Evolutionary conservation across 139 green algal species (phyloP).

Genomic region (Asterochloris sp.): DNA sequence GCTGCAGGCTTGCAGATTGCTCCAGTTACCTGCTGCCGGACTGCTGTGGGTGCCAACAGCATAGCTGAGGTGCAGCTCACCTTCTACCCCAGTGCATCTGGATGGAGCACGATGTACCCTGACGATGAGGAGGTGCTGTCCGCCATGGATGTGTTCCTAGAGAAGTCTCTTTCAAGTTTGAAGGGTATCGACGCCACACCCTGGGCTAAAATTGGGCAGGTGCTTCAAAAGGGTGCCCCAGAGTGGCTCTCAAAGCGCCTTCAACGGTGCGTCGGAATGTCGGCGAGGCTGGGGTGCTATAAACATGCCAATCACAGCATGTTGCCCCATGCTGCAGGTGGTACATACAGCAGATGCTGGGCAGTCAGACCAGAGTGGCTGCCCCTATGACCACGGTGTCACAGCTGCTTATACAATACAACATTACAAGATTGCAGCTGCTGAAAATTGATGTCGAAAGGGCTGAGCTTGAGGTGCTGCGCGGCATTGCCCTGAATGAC

Average conservation of each 20-base stretch:
- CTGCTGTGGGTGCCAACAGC: neutral
- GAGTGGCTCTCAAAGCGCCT: slow-evolving; percentile 6
- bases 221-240: neutral
- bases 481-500: slow-evolving; percentile 27
- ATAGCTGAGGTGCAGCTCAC: neutral
- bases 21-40: neutral
- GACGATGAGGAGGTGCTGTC: slow-evolving; percentile 31
- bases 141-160: slow-evolving; percentile 40
- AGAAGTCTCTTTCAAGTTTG: slow-evolving; percentile 25
- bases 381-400: slow-evolving; percentile 32
- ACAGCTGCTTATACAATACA: slow-evolving; percentile 19
- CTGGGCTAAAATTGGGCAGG: slow-evolving; percentile 11
- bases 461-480: slow-evolving; percentile 46
- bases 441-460: slow-evolving; percentile 60
- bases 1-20: neutral
- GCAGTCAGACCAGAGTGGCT: neutral
- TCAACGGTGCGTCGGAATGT: neutral
- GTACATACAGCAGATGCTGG: slow-evolving; percentile 27
- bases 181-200: neutral
- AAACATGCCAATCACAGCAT: neutral
- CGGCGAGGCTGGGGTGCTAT: neutral
- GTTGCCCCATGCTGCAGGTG: slow-evolving; percentile 7
- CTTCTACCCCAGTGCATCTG: neutral
- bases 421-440: slow-evolving; percentile 32
- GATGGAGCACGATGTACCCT: slow-evolving; percentile 42